These are phyloP conservation scores for Immersiella caudata DNA, from an alignment of 495 filamentous ascomycete genomes.

Conservation along the genomic window DNA sequence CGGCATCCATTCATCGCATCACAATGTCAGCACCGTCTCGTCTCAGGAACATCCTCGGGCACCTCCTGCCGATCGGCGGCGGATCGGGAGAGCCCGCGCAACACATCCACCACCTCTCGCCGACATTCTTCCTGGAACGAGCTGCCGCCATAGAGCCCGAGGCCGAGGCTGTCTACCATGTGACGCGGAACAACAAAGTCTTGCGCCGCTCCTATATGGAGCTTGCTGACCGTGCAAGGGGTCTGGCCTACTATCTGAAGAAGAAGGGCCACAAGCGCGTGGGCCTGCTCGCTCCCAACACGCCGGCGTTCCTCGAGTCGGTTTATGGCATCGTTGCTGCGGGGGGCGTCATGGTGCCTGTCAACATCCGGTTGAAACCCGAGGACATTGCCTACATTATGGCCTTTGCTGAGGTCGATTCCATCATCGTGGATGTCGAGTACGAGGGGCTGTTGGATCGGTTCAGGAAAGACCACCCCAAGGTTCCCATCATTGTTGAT, in stretches of 20 bases:
- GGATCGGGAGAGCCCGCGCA: constrained; percentile 46
- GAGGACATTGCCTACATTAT: constrained; percentile 93
- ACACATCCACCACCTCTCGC: constrained; percentile 79
- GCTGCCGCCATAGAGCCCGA: constrained; percentile 90
- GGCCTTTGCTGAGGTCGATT: constrained; percentile 77
- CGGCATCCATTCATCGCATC: background rate
- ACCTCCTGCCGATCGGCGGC: constrained; percentile 56
- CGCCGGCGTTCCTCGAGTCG: constrained; percentile 87
- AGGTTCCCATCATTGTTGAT: constrained; percentile 75
- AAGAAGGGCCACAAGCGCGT: constrained; percentile 69
- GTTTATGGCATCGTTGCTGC: constrained; percentile 89
- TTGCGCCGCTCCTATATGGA: constrained; percentile 78
- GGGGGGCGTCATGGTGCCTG: constrained; percentile 73
- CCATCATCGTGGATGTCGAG: constrained; percentile 86
- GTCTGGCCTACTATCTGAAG: constrained; percentile 82
- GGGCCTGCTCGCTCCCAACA: constrained; percentile 87
- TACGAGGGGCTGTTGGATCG: constrained; percentile 67
- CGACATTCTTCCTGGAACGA: constrained; percentile 85
- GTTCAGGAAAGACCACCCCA: constrained; percentile 61
- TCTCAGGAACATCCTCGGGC: constrained; percentile 59
- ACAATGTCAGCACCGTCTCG: constrained; percentile 54
- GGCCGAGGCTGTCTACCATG: constrained; percentile 83
- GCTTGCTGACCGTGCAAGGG: constrained; percentile 79
- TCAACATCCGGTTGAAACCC: constrained; percentile 88
- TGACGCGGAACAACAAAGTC: constrained; percentile 72